phyloP scores from a whole-genome alignment of 805 yeast genomes.

The Suhomyces canberraensis region DNA sequence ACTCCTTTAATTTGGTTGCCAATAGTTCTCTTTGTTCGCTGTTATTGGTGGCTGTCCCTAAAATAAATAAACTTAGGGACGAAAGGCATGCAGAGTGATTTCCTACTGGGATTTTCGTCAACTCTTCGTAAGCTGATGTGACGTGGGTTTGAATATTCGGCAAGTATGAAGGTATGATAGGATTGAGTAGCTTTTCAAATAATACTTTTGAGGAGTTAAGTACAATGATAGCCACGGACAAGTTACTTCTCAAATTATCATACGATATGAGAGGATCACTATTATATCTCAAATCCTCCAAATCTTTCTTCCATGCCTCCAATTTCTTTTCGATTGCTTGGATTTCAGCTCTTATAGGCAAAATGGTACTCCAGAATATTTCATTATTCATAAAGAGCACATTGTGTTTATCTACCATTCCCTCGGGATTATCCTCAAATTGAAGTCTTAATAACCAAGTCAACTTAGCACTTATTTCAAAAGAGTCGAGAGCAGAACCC shows the following conservation, averaged over 20 bases:
- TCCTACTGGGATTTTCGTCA: conserved; percentile 4
- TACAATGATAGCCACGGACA: conserved; percentile 11
- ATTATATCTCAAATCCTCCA: conserved; percentile 1
- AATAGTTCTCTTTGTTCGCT: conserved; percentile 3
- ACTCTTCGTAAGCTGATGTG: conserved; percentile 5
- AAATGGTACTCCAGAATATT: conserved; percentile 9
- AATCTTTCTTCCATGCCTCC: conserved; percentile 4
- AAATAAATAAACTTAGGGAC: conserved; percentile 9
- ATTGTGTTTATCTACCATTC: neutral
- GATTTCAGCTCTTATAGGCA: conserved; percentile 7
- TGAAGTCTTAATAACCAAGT: conserved; percentile 30
- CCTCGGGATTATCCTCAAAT: conserved; percentile 5
- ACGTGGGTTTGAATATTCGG: conserved; percentile 8
- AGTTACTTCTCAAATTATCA: conserved; percentile 9
- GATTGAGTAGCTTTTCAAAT: conserved; percentile 11
- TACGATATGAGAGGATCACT: conserved; percentile 3
- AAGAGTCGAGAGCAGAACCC: conserved; percentile 36
- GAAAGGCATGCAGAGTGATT: conserved; percentile 10
- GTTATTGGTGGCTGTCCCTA: conserved; percentile 6
- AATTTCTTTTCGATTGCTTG: conserved; percentile 2
- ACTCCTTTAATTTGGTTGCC: conserved; percentile 1
- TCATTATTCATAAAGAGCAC: conserved; percentile 6
- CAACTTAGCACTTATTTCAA: conserved; percentile 37
- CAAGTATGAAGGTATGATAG: conserved; percentile 8
- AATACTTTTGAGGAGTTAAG: conserved; percentile 10